These are phyloP conservation scores for Scheffersomyces titani DNA, from an alignment of 1,139 yeast genomes.

Conservation along the genomic window DNA sequence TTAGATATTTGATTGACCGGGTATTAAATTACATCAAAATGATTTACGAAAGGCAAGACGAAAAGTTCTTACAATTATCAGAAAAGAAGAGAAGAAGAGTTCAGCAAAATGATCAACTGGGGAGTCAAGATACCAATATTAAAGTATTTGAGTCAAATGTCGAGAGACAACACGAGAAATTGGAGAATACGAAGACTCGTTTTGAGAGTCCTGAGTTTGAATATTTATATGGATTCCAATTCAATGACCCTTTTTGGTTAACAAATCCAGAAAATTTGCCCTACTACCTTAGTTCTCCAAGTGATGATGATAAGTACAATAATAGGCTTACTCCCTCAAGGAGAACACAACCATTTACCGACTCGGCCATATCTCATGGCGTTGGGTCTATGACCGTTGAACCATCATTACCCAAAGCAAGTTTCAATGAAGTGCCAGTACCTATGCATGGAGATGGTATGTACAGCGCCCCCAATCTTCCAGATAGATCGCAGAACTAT, in stretches of 20 bases:
- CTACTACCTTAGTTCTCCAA: constrained; percentile 38
- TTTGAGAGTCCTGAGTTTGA: constrained; percentile 12
- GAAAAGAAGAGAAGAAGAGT: constrained; percentile 2
- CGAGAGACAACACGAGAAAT: neutral
- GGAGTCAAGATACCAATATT: neutral
- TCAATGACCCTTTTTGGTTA: constrained; percentile 47
- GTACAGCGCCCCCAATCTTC: neutral
- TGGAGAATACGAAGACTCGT: neutral
- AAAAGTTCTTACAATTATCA: neutral
- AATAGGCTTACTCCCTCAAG: neutral
- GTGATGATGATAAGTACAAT: constrained; percentile 23
- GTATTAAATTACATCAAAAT: constrained; percentile 31
- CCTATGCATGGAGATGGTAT: neutral
- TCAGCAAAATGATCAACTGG: neutral
- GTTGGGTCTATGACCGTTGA: neutral
- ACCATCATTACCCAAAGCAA: neutral
- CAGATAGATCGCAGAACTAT: neutral
- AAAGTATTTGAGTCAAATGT: neutral
- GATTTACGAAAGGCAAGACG: constrained; percentile 25
- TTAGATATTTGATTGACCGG: constrained; percentile 33
- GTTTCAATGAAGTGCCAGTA: neutral
- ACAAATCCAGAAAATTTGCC: constrained; percentile 45
- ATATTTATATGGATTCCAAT: constrained; percentile 28
- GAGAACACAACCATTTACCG: neutral
- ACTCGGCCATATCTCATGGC: neutral